Conservation (phyloP, 2,329 filamentous ascomycete genomes). For the Xylaria sp. region DNA sequence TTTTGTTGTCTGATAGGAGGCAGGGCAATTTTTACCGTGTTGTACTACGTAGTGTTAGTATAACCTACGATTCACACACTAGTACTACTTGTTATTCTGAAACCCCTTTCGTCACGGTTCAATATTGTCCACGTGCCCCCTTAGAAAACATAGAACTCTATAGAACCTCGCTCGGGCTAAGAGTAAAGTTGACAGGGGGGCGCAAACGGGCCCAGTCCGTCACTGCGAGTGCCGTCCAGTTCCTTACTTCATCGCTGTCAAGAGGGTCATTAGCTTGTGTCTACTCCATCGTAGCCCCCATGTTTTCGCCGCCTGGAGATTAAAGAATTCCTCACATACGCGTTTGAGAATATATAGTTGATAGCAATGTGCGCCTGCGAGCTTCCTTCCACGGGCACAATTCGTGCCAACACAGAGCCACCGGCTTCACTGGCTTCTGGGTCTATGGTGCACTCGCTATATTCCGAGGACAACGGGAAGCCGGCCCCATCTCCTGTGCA, state of each 20-base stretch:
- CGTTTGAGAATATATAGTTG: constrained; percentile 11
- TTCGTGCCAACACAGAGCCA: constrained; percentile 12
- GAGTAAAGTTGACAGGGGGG: constrained; percentile 19
- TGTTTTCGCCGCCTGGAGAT: not conserved
- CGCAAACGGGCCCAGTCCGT: constrained; percentile 25
- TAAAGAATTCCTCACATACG: constrained; percentile 11
- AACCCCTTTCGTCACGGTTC: too few relatives aligned
- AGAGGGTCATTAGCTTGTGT: not conserved
- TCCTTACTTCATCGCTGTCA: not conserved
- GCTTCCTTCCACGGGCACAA: constrained; percentile 12
- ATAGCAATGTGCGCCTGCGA: constrained; percentile 24
- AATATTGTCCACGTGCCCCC: too few relatives aligned
- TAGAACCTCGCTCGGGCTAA: not conserved
- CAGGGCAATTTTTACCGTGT: too few relatives aligned
- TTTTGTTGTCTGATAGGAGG: too few relatives aligned
- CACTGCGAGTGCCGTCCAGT: constrained; percentile 16
- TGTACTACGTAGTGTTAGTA: too few relatives aligned
- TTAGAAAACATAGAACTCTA: not conserved
- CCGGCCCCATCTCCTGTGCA: constrained; percentile 19
- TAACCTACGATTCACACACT: too few relatives aligned
- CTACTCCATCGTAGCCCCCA: not conserved
- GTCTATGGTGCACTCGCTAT: constrained; percentile 13
- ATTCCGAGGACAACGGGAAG: constrained; percentile 17
- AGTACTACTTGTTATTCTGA: too few relatives aligned
- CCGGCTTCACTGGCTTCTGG: not conserved